phyloP scores from a whole-genome alignment of 2,329 filamentous ascomycete species.

The Sordariomycetes sp. region DNA sequence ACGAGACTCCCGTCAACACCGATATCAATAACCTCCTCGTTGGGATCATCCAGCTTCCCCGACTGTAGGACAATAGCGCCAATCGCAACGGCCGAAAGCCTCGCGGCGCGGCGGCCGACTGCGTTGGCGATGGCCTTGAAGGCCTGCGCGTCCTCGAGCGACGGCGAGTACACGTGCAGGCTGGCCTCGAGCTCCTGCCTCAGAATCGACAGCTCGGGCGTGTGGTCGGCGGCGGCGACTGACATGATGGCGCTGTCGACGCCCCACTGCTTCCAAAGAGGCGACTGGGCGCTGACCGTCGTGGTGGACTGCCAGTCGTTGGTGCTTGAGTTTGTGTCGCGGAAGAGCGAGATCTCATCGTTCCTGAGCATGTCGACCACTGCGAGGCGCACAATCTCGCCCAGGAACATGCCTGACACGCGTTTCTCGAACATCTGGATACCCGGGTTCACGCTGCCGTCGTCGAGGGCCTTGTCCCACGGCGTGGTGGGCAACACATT shows the following conservation, averaged over 20 bases:
- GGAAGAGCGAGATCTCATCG: slow-evolving; percentile 57
- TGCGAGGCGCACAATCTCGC: slow-evolving; percentile 76
- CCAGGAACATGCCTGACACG: slow-evolving; percentile 95
- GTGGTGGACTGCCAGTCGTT: slow-evolving; percentile 62
- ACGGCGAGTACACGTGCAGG: slow-evolving; percentile 63
- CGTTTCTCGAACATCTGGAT: slow-evolving; percentile 99
- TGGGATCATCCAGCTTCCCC: slow-evolving; percentile 49
- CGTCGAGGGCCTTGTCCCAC: slow-evolving; percentile 71
- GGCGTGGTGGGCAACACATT: slow-evolving; percentile 75
- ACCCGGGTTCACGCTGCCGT: slow-evolving; percentile 75
- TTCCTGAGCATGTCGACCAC: slow-evolving; percentile 61
- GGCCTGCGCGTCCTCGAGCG: slow-evolving; percentile 72
- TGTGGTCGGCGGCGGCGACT: slow-evolving; percentile 69
- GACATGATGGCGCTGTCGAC: slow-evolving; percentile 87
- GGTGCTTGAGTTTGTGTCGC: slow-evolving; percentile 56
- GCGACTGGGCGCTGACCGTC: slow-evolving; percentile 48
- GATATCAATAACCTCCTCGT: slow-evolving; percentile 68
- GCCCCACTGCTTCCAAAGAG: slow-evolving; percentile 70
- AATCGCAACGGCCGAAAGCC: slow-evolving; percentile 78
- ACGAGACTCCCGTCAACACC: slow-evolving; percentile 91
- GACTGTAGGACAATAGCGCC: slow-evolving; percentile 74
- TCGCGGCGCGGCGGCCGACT: slow-evolving; percentile 76
- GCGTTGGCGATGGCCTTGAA: slow-evolving; percentile 75
- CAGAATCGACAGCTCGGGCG: slow-evolving; percentile 55
- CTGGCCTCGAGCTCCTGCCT: slow-evolving; percentile 67